phyloP scores from a whole-genome alignment of 2,329 filamentous ascomycete genomes.

The Bisporella sp. region DNA sequence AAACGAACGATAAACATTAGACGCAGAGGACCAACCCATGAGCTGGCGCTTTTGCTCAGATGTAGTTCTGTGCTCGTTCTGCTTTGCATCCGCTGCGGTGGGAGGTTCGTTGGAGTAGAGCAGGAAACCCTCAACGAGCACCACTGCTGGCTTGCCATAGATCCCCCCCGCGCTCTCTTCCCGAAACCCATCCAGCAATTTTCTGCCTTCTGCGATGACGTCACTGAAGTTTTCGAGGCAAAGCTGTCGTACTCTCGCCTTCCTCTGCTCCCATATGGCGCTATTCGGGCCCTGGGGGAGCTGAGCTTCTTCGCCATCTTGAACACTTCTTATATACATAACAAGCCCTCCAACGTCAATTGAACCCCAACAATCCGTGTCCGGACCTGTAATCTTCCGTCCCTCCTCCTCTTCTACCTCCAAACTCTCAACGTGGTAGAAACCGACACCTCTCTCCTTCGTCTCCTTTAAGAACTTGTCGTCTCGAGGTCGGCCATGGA shows the following conservation, averaged over 20 bases:
- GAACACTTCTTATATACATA: neutral
- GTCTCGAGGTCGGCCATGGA: neutral
- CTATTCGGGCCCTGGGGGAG: no score
- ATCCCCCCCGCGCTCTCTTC: neutral
- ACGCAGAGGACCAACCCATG: no score
- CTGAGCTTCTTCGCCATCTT: no score
- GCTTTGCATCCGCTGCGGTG: neutral
- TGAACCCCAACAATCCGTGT: neutral
- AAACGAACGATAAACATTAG: no score
- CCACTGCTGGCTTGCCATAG: neutral
- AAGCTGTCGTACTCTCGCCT: neutral
- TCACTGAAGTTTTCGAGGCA: neutral
- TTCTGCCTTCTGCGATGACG: neutral
- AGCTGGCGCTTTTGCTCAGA: neutral
- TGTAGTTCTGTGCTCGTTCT: neutral
- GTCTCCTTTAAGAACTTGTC: neutral
- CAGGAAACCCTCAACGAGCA: neutral
- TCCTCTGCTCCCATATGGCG: no score
- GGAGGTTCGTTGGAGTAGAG: neutral
- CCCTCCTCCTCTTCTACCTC: neutral
- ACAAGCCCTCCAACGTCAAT: neutral
- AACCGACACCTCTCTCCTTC: neutral
- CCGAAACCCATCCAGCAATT: no score
- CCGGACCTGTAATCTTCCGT: neutral
- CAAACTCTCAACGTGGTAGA: no score